A percentile compares a stretch with the other conserved stretches of the same genome.
phyloP scores from a whole-genome alignment of 2,329 filamentous ascomycete species.

The Tolypocladium album region DNA sequence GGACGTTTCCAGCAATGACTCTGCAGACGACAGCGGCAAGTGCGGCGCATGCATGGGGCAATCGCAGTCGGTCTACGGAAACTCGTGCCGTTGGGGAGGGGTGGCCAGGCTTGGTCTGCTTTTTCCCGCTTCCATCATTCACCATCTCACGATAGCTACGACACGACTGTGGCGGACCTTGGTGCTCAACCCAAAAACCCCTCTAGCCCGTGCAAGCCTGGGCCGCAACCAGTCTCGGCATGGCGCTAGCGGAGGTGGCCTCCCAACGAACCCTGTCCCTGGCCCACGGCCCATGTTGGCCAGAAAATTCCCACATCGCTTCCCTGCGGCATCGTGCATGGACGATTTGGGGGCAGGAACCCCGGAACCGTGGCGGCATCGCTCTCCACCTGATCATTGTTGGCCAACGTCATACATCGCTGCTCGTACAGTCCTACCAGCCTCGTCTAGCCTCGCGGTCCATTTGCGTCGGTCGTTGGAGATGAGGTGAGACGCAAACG shows the following conservation, averaged over 20 bases:
- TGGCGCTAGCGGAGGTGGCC: background rate
- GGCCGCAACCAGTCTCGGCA: conserved; percentile 1
- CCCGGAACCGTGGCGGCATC: background rate
- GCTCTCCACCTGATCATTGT: background rate
- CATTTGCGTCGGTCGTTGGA: background rate
- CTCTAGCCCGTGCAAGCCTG: background rate
- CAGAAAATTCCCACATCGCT: background rate
- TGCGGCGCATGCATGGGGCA: background rate
- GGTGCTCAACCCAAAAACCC: background rate
- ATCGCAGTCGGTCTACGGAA: no score
- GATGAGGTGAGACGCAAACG: background rate
- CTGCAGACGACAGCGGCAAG: background rate
- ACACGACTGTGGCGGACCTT: background rate
- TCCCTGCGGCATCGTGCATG: background rate
- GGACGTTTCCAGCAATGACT: background rate
- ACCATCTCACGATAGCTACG: background rate
- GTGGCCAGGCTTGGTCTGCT: background rate
- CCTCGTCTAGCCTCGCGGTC: background rate
- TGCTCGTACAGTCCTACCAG: background rate
- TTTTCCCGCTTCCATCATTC: background rate
- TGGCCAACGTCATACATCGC: background rate
- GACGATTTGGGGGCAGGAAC: background rate
- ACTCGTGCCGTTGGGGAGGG: no score
- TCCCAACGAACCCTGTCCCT: background rate
- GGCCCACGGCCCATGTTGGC: background rate